Evolutionary conservation across 345 rosid genomes (phyloP).

Genomic region (Eucalyptus regnans): DNA sequence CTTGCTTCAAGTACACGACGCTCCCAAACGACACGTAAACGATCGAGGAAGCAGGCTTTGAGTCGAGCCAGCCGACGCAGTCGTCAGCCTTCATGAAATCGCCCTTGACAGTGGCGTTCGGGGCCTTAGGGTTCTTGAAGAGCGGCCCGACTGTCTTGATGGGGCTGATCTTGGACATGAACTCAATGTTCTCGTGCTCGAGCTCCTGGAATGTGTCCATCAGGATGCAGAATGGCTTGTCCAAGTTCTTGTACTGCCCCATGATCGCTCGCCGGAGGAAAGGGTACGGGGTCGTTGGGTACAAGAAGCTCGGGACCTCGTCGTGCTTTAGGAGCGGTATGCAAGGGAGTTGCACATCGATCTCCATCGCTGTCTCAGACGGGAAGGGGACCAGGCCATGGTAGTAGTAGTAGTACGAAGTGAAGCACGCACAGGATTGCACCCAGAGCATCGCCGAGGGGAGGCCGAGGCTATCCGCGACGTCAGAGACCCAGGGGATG

Average conservation of each 20-base stretch:
- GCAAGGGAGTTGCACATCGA: constrained; percentile 52
- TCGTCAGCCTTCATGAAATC: constrained; percentile 40
- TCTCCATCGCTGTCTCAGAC: constrained; percentile 28
- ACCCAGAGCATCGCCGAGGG: constrained; percentile 92
- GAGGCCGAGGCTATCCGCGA: constrained; percentile 50
- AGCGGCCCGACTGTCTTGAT: constrained; percentile 44
- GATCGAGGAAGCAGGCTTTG: constrained; percentile 44
- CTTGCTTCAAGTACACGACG: constrained; percentile 44
- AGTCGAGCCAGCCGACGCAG: constrained; percentile 69
- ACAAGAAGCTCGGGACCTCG: constrained; percentile 74
- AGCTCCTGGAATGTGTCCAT: constrained; percentile 64
- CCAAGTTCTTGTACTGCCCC: constrained; percentile 44
- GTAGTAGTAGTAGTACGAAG: constrained; percentile 53
- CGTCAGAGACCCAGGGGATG: constrained; percentile 77
- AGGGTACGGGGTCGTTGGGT: constrained; percentile 34
- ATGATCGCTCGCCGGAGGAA: constrained; percentile 30
- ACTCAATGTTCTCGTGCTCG: constrained; percentile 48
- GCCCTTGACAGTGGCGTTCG: constrained; percentile 17
- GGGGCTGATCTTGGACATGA: constrained; percentile 47
- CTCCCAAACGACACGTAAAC: constrained; percentile 77
- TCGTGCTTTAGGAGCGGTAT: constrained; percentile 68
- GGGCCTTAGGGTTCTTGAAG: constrained; percentile 30
- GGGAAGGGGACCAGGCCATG: constrained; percentile 47
- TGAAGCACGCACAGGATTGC: constrained; percentile 68
- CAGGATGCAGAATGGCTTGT: constrained; percentile 51